A percentile compares a stretch with the other conserved stretches of the same genome.
Conservation (phyloP, 2,329 filamentous ascomycete genomes). For the Lojkania enalia region DNA sequence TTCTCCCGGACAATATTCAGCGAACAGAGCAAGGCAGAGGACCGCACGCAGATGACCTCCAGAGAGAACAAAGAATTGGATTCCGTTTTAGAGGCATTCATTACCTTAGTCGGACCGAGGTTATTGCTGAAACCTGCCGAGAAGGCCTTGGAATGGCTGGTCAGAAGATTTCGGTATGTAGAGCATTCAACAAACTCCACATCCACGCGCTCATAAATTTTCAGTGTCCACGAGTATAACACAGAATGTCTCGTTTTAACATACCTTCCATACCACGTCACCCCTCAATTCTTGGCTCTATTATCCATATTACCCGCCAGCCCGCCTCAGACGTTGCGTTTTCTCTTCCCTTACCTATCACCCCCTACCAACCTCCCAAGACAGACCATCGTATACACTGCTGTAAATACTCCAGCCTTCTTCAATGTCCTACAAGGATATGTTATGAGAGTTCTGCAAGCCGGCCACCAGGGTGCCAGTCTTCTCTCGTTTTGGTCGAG, state of each 20-base stretch:
- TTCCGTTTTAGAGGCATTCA: constrained; percentile 75
- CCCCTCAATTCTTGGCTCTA: constrained; percentile 81
- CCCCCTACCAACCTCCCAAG: constrained; percentile 76
- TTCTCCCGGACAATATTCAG: constrained; percentile 85
- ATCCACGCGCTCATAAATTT: constrained; percentile 8
- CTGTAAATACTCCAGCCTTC: constrained; percentile 76
- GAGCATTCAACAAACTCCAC: constrained; percentile 12
- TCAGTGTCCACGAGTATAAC: constrained; percentile 88
- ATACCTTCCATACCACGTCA: constrained; percentile 90
- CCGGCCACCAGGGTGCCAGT: constrained; percentile 73
- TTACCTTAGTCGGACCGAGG: constrained; percentile 75
- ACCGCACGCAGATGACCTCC: constrained; percentile 80
- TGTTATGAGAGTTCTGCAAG: constrained; percentile 72
- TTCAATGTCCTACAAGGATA: constrained; percentile 77
- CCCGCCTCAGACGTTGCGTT: constrained; percentile 76
- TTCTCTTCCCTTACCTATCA: constrained; percentile 83
- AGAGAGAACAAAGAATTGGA: constrained; percentile 83
- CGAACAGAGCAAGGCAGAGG: constrained; percentile 87
- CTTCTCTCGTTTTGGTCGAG: constrained; percentile 90
- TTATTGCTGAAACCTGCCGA: constrained; percentile 84
- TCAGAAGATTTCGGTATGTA: constrained; percentile 81
- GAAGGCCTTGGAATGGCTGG: constrained; percentile 92
- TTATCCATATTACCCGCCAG: constrained; percentile 82
- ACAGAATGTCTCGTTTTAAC: constrained; percentile 76
- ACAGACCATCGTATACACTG: constrained; percentile 80